Evolutionary conservation across 805 yeast genomes (phyloP).

Genomic region (Lipomyces kockii): DNA sequence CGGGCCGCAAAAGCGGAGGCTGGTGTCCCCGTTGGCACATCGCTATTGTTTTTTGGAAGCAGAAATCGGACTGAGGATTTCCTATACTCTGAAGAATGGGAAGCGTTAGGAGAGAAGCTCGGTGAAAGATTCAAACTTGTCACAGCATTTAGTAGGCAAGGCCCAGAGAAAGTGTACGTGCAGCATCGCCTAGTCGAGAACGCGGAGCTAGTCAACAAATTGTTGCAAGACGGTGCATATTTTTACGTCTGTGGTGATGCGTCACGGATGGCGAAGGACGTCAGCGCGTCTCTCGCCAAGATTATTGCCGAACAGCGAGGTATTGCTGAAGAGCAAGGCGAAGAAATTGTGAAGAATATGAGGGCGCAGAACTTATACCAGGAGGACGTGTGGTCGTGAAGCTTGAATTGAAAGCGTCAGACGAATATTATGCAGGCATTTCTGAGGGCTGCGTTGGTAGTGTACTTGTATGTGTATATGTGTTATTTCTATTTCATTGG

Average conservation of each 20-base stretch:
- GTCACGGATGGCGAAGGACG: conserved; percentile 92
- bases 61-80: conserved; percentile 79
- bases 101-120: conserved; percentile 54
- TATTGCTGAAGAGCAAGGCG: conserved; percentile 69
- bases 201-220: conserved; percentile 55
- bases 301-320: conserved; percentile 67
- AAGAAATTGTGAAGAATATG: conserved; percentile 74
- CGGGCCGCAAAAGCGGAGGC: conserved; percentile 62
- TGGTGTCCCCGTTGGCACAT: conserved; percentile 66
- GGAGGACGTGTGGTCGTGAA: conserved; percentile 90
- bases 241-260: conserved; percentile 98
- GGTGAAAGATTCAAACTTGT: conserved; percentile 65
- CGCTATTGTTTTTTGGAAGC: conserved; percentile 84
- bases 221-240: conserved; percentile 72
- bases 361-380: conserved; percentile 88
- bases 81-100: conserved; percentile 89
- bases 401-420: neutral
- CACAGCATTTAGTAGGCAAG: conserved; percentile 87
- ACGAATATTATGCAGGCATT: neutral
- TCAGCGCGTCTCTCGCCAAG: conserved; percentile 66
- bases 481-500: neutral
- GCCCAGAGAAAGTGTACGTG: conserved; percentile 71
- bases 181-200: conserved; percentile 70
- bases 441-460: neutral
- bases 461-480: neutral